Percentiles rank a stretch among this genome's conserved stretches.
Conservation (phyloP, 768 basidiomycete species). For the Tricholoma hemisulphureum region DNA sequence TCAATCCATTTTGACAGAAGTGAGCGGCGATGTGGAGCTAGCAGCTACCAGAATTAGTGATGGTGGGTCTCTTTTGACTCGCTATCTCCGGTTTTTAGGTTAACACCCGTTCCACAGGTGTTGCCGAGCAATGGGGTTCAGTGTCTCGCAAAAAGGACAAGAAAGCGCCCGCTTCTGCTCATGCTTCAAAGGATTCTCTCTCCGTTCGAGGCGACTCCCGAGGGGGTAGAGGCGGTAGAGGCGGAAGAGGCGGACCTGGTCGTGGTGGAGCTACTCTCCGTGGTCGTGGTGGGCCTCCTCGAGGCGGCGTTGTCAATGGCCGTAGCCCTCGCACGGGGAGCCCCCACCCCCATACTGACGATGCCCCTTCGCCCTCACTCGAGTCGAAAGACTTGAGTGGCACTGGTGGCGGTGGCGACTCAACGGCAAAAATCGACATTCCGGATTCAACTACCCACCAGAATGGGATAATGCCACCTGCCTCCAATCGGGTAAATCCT, state of each 20-base stretch:
- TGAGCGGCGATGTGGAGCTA: slow-evolving; percentile 63
- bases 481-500: slow-evolving; percentile 32
- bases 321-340: slow-evolving; percentile 37
- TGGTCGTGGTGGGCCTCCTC: slow-evolving; percentile 49
- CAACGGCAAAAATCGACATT: slow-evolving; percentile 22
- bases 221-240: slow-evolving; percentile 59
- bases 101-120: slow-evolving; percentile 45
- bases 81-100: slow-evolving; percentile 10
- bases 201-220: slow-evolving; percentile 53
- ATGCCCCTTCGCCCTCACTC: slow-evolving; percentile 19
- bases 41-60: slow-evolving; percentile 77
- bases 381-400: slow-evolving; percentile 21
- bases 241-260: slow-evolving; percentile 59
- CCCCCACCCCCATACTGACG: slow-evolving; percentile 28
- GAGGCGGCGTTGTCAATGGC: slow-evolving; percentile 42
- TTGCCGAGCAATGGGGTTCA: slow-evolving; percentile 77
- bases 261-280: slow-evolving; percentile 50
- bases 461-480: slow-evolving; percentile 26
- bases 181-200: slow-evolving; percentile 53
- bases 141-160: slow-evolving; percentile 89
- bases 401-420: slow-evolving; percentile 18
- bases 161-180: slow-evolving; percentile 48
- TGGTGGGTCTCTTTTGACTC: slow-evolving; percentile 41
- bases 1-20: slow-evolving; percentile 64
- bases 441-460: slow-evolving; percentile 24